Base-by-base conservation (phyloP, 768 basidiomycete species). In the Boletus subparvulus region DNA sequence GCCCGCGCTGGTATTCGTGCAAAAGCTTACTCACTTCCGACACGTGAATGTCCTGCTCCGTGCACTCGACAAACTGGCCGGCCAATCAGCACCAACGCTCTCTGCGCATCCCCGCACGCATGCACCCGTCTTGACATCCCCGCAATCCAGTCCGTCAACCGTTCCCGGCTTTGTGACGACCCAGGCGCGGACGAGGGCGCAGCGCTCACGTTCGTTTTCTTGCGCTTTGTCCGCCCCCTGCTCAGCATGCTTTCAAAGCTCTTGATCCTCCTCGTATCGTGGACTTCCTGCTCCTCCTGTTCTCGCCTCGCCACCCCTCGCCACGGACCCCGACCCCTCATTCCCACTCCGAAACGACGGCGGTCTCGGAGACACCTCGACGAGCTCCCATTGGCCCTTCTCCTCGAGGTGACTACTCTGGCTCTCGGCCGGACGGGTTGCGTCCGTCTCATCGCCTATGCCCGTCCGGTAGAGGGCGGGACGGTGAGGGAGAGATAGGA, bases 181-280 rank as follows among this genome's bases (percentile, higher is more conserved):
- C 1, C 14, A 10, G 41, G 6, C n/a, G n/a, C 8, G 16, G 46
- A 42, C 30, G 32, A 33, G 0, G 30, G 6, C 0, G n/a, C 28
- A 6, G 12, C 4, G 8, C 3, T 3, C 13, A 35, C n/a, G 21
- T 21, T 21, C 21, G 21, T 21, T 7, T 43, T 41, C 60, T 61
- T 66, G 35, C 62, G 62, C 56, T 52, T 69, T 50, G 60, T 59
- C 53, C 58, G 70, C 28, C 64, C 54, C 12, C 62, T 30, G 37
- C 77, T 85, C 79, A 92, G 76, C 92, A 92, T 93, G 61, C 83
- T 93, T 75, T 87, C 88, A 65, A 95, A 94, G 68, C 92, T 94
- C 61, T 84, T 76, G 51, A 94, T 89, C 62, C 92, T 93, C 73
- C 87, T 78, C 42, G 83, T 64, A 69, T 92, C 92, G 54, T 78